Conservation (phyloP, 73 alveolate species). For the Paramecium tetraurelia region DNA sequence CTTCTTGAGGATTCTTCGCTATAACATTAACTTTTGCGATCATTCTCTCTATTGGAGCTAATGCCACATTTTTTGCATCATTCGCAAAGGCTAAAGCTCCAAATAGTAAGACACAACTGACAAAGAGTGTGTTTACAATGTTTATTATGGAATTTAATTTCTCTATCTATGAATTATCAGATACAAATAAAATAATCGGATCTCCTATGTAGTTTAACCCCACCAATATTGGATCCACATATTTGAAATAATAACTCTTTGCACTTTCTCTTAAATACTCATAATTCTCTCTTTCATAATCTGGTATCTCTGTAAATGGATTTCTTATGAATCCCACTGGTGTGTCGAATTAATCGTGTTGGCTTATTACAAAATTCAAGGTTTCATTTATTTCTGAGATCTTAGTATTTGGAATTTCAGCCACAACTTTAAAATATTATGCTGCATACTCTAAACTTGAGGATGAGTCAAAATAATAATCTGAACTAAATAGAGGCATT, state of each 20-base stretch:
- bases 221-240: background rate
- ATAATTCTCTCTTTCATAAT: background rate
- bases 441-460: conserved; percentile 36
- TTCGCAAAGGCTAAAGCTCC: conserved; percentile 78
- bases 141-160: background rate
- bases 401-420: background rate
- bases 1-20: conserved; percentile 75
- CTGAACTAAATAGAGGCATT: conserved; percentile 66
- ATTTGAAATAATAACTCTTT: background rate
- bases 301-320: background rate
- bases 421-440: background rate
- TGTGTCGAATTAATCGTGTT: background rate
- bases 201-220: background rate
- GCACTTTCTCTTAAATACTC: conserved; percentile 16
- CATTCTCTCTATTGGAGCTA: conserved; percentile 87
- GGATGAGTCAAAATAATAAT: conserved; percentile 43
- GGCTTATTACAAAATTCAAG: background rate
- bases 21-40: conserved; percentile 71
- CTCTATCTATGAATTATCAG: background rate
- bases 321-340: background rate
- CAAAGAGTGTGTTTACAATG: conserved; percentile 61
- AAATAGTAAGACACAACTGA: conserved; percentile 62
- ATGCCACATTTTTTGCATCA: conserved; percentile 82
- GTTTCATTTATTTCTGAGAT: background rate
- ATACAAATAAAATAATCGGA: background rate